Base-by-base conservation (phyloP, 208 protist genomes). In the Endotrypanum monterogeii region DNA sequence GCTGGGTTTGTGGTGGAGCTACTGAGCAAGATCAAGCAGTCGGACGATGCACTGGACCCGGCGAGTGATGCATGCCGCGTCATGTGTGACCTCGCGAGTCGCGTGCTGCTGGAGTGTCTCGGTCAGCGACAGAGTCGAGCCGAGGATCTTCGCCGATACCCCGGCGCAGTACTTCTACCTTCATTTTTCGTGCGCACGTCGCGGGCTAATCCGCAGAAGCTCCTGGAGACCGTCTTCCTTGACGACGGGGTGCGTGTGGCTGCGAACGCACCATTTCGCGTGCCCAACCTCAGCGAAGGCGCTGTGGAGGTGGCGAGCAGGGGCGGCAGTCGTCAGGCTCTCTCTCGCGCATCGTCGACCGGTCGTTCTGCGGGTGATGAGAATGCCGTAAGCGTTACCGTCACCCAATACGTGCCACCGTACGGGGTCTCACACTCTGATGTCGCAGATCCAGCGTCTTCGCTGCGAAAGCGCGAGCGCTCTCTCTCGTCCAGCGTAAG, bases 1-100 rank as follows among this genome's bases (percentile, higher is more conserved):
- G 86, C 78, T 0, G 80, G 83, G 41, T 93, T 97, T 73, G 74
- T 95, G 25, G 70, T 84, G 51, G 89, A 95, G 76, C 73, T 97
- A 56, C 79, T 97, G 25, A 69, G 73, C 52, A 84, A 84, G 60
- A 88, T 95, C 28, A 97, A 97, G 65, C 81, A 89, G 61, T 57
- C 85, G 3, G 87, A 95, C 46, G 93, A 95, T 57, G 83, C 77
- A 0, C 76, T 97, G 37, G 77, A 90, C 25, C 75, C 80, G n/a
- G 55, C 71, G 23, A 86, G 79, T 48, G 68, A 90, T 46, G 76
- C 78, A 54, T 73, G 73, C 50, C 85, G 89, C 50, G 71, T 94
- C 28, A 73, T 97, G 66, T 94, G 89, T 58, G 93, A 97, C 67
- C 41, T 97, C 11, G 91, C 76, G 3, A 86, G 76, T 48, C 79